Evolutionary conservation across 192 early-diverging fungal genomes (phyloP).

Genomic region (Gigaspora rosea): DNA sequence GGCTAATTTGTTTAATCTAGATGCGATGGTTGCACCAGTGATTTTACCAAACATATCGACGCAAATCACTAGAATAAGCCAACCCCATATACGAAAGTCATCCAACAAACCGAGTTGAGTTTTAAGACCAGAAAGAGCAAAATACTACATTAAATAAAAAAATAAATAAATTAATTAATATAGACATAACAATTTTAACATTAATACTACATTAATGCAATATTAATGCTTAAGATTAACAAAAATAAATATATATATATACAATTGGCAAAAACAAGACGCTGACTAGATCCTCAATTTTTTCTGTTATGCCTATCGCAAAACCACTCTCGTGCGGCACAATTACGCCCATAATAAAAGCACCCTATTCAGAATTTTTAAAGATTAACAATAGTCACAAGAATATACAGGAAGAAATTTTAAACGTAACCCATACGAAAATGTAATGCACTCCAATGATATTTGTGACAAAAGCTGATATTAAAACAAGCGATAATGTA

Average conservation of each 20-base stretch:
- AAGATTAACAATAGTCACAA: too few species aligned
- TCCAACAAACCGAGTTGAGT: slow-evolving; percentile 78
- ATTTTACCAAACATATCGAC: slow-evolving; percentile 87
- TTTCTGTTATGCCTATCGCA: slow-evolving; percentile 84
- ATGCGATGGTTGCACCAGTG: slow-evolving; percentile 72
- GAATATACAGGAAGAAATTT: too few species aligned
- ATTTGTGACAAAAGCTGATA: slow-evolving; percentile 81
- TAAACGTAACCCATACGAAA: slow-evolving; percentile 49
- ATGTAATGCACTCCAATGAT: slow-evolving; percentile 90
- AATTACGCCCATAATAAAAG: slow-evolving; percentile 84
- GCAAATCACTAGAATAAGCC: slow-evolving; percentile 72
- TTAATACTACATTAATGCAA: slow-evolving; percentile 1
- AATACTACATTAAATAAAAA: slow-evolving; percentile 57
- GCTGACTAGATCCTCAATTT: slow-evolving; percentile 87
- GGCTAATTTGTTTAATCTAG: slow-evolving; percentile 65
- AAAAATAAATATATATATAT: slow-evolving; percentile 17
- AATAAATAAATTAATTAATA: background rate
- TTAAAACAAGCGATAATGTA: slow-evolving; percentile 68
- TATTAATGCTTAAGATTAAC: background rate
- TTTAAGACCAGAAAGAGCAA: slow-evolving; percentile 91
- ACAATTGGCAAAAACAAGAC: slow-evolving; percentile 87
- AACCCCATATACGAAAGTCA: slow-evolving; percentile 70
- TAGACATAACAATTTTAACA: background rate
- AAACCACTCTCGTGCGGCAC: slow-evolving; percentile 88
- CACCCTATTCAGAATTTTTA: slow-evolving; percentile 48